Conservation (phyloP, 768 basidiomycete species). For the Serendipita indica region DNA sequence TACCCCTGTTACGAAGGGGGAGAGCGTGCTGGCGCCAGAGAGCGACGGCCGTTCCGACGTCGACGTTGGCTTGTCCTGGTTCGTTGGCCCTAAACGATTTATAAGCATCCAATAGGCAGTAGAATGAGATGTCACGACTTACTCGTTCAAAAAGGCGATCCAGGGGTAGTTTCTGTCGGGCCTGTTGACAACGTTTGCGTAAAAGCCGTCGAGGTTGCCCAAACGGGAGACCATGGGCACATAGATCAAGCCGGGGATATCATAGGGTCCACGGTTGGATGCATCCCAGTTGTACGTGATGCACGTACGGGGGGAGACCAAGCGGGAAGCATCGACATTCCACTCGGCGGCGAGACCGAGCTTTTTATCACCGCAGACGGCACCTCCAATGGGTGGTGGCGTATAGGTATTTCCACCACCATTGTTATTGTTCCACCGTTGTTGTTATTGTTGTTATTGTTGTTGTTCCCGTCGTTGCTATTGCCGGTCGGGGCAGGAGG, state of each 20-base stretch:
- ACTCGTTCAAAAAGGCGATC: neutral
- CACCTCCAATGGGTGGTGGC: neutral
- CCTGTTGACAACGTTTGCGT: neutral
- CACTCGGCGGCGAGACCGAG: too few relatives aligned
- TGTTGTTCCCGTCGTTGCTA: slow-evolving; percentile 1
- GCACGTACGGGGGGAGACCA: too few relatives aligned
- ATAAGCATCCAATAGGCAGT: too few relatives aligned
- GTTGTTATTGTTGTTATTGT: neutral
- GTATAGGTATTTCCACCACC: neutral
- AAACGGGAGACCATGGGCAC: neutral
- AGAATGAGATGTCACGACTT: neutral
- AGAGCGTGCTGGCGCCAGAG: slow-evolving; percentile 50
- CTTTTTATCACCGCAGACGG: neutral
- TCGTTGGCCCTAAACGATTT: slow-evolving; percentile 58
- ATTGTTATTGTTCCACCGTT: too few relatives aligned
- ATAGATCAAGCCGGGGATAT: neutral
- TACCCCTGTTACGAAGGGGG: slow-evolving; percentile 42
- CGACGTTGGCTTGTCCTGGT: slow-evolving; percentile 44
- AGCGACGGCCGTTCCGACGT: slow-evolving; percentile 31
- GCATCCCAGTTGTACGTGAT: neutral
- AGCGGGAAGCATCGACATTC: too few relatives aligned
- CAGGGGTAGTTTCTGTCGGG: neutral
- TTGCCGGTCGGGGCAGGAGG: neutral
- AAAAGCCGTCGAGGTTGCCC: neutral
- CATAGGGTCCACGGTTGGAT: neutral